A percentile compares a stretch with the other conserved stretches of the same genome.
Conservation (phyloP, 2,329 filamentous ascomycete species). For the Pseudogymnoascus sp. region DNA sequence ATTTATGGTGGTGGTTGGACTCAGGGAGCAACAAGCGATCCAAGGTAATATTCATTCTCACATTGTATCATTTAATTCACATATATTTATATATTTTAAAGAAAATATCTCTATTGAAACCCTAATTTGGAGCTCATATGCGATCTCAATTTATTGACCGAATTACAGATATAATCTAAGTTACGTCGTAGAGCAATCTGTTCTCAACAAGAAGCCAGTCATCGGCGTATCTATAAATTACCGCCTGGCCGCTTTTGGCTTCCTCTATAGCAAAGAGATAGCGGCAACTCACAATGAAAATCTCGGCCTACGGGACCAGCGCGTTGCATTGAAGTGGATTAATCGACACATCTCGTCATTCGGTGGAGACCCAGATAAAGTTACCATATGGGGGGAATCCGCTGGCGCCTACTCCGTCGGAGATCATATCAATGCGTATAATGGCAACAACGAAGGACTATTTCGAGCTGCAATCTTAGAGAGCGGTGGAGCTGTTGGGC, state of each 20-base stretch:
- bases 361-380: slow-evolving; percentile 35
- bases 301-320: slow-evolving; percentile 54
- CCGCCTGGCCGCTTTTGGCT: slow-evolving; percentile 58
- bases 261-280: slow-evolving; percentile 48
- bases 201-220: slow-evolving; percentile 28
- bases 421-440: slow-evolving; percentile 46
- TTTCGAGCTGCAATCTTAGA: slow-evolving; percentile 48
- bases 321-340: slow-evolving; percentile 50
- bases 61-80: slow-evolving; percentile 43
- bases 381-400: slow-evolving; percentile 39
- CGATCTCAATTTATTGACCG: slow-evolving; percentile 28
- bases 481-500: slow-evolving; percentile 34
- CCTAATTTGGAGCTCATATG: slow-evolving; percentile 15
- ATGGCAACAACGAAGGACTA: slow-evolving; percentile 46
- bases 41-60: slow-evolving; percentile 11
- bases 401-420: slow-evolving; percentile 40
- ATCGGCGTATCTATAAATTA: slow-evolving; percentile 50
- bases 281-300: slow-evolving; percentile 49
- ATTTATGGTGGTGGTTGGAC: slow-evolving; percentile 34
- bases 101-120: neutral
- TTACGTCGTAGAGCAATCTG: slow-evolving; percentile 42
- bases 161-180: slow-evolving; percentile 48
- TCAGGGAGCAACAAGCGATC: slow-evolving; percentile 14
- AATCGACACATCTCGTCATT: slow-evolving; percentile 44
- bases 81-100: neutral